These are phyloP conservation scores for Austroboletus niveus DNA, from an alignment of 1,284 basidiomycete species.

Conservation along the genomic window DNA sequence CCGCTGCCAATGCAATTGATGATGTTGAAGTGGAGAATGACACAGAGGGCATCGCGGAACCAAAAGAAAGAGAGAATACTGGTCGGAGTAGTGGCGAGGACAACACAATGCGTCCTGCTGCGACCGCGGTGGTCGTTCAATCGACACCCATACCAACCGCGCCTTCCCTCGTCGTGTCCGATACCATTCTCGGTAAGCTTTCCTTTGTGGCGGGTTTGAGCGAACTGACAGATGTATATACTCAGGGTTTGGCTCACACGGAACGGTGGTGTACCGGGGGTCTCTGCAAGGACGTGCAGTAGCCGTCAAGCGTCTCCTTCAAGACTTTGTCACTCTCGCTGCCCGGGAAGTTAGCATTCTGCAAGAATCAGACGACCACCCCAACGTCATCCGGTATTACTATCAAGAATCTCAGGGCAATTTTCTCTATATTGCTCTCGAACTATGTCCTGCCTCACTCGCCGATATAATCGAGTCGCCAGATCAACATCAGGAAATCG, in stretches of 20 bases:
- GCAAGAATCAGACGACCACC: conserved; percentile 96
- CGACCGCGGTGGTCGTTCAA: conserved; percentile 17
- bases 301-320: conserved; percentile 93
- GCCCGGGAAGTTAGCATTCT: conserved; percentile 92
- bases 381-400: conserved; percentile 97
- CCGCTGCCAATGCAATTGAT: conserved; percentile 32
- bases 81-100: conserved; percentile 10
- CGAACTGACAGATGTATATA: not conserved
- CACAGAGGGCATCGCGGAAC: conserved; percentile 8
- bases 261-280: conserved; percentile 93
- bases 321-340: conserved; percentile 94
- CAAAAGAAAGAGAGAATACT: conserved; percentile 7
- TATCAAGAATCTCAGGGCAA: conserved; percentile 93
- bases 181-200: conserved; percentile 70
- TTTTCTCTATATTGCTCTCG: conserved; percentile 97
- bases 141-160: conserved; percentile 13
- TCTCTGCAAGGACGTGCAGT: conserved; percentile 95
- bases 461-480: conserved; percentile 91
- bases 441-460: conserved; percentile 92
- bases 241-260: conserved; percentile 92
- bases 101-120: not conserved
- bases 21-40: conserved; percentile 30
- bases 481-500: conserved; percentile 67
- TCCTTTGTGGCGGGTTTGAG: too few relatives aligned
- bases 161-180: conserved; percentile 66